Conservation (phyloP, 352 stramenopile species). For the Phytophthora pluvialis region DNA sequence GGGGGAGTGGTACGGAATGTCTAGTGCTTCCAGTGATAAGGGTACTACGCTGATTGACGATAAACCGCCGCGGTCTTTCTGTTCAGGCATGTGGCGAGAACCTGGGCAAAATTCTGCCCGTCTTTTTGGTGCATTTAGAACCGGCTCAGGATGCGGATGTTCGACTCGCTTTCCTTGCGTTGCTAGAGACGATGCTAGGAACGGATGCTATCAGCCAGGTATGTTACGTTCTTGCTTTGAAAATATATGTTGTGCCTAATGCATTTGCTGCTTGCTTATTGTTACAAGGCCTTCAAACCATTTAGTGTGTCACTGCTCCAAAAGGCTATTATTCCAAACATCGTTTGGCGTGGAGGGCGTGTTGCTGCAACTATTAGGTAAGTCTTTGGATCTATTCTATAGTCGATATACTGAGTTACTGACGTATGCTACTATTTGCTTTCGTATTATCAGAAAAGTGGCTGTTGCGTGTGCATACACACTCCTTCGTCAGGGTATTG, state of each 20-base stretch:
- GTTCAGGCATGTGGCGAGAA: constrained; percentile 67
- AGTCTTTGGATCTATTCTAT: background rate
- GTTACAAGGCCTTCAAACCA: constrained; percentile 60
- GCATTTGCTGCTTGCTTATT: background rate
- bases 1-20: constrained; percentile 51
- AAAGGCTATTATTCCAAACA: constrained; percentile 89
- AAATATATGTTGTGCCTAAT: background rate
- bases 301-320: constrained; percentile 68
- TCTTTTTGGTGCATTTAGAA: constrained; percentile 73
- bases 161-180: constrained; percentile 80
- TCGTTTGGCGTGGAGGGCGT: constrained; percentile 88
- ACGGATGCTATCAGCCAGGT: constrained; percentile 62
- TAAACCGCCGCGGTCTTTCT: background rate
- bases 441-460: constrained; percentile 73
- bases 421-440: constrained; percentile 7
- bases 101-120: constrained; percentile 62
- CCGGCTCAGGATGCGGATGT: constrained; percentile 74
- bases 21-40: background rate
- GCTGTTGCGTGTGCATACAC: constrained; percentile 89
- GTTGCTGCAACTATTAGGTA: constrained; percentile 88
- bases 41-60: background rate
- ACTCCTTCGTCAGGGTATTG: constrained; percentile 74
- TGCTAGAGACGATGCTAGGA: constrained; percentile 85
- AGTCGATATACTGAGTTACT: background rate
- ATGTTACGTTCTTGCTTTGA: constrained; percentile 2